Evolutionary conservation across 805 yeast species (phyloP), one percentile per base, ranked within the genome.

Genomic region (Hermanozyma aechmeae): DNA sequence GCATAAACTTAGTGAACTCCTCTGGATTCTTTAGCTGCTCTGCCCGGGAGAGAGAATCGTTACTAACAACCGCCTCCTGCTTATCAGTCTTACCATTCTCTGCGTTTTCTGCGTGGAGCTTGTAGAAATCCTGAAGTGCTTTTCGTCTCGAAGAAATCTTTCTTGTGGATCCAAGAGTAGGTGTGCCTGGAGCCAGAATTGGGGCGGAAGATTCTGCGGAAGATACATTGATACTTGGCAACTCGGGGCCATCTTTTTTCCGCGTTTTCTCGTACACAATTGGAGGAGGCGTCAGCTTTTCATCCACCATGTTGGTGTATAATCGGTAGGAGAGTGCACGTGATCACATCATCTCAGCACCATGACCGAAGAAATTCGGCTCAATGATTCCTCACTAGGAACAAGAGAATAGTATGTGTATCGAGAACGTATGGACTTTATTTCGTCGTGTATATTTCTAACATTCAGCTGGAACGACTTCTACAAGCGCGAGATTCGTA

Each of bases 321-420:
- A 17, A 7, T 17, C 9, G 20, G 7, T 17, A 17, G 20, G 10
- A 17, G 7, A 10, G 20, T 7, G 7, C 20, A 17, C 20, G 20
- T 17, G 20, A 17, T 17, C 9, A 17, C 20, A 17, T 10, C 20
- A n/a, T n/a, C n/a, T n/a, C n/a, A n/a, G 21, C 8, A 18, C 21
- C 11, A 8, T 18, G 34, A 25, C 23, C 13, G 44, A 35, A 18
- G 58, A 56, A n/a, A 48, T 61, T 31, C 32, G 75, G 25, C 61
- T 86, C 26, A 78, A 81, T 45, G 70, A 76, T 13, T 87, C 96
- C 11, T 79, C 80, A 43, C 64, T 89, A 27, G 97, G 97, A 6
- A 86, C 95, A 0, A 75, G 78, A 46, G 65, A 79, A 46, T 87
- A 89, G 77, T 71, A 58, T 27, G 73, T 64, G 25, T 13, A 7